These are phyloP conservation scores for Blastocystis sp. DNA, from an alignment of 352 stramenopile genomes.

Conservation along the genomic window DNA sequence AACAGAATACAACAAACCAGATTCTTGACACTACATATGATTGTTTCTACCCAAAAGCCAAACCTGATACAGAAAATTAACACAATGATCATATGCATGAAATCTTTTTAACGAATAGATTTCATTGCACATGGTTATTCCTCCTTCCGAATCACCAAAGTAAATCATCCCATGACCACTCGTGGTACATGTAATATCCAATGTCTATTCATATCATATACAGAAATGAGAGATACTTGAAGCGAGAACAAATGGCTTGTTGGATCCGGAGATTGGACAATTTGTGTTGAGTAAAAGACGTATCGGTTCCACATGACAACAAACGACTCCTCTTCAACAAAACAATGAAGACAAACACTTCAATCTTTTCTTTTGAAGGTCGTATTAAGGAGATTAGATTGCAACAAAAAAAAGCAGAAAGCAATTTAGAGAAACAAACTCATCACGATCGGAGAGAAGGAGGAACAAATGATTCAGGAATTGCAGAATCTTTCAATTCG, in stretches of 20 bases:
- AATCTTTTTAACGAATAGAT: slow-evolving; percentile 46
- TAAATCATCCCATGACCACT: not conserved
- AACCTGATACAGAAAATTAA: slow-evolving; percentile 57
- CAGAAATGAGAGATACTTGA: not conserved
- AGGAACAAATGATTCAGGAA: not conserved
- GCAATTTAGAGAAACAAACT: not conserved
- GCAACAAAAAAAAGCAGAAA: not conserved
- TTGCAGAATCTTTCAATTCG: not conserved
- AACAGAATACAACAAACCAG: slow-evolving; percentile 30
- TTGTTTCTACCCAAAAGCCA: not conserved
- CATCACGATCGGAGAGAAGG: not conserved
- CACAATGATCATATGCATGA: slow-evolving; percentile 39
- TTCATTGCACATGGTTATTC: slow-evolving; percentile 45
- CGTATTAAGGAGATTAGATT: not conserved
- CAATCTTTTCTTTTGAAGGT: not conserved
- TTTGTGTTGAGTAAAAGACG: slow-evolving; percentile 44
- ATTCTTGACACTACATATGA: slow-evolving; percentile 35
- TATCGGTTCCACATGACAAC: slow-evolving; percentile 29
- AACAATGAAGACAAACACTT: not conserved
- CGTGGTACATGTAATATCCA: slow-evolving; percentile 40
- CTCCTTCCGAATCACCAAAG: slow-evolving; percentile 59
- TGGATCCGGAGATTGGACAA: slow-evolving; percentile 44
- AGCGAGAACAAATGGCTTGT: slow-evolving; percentile 48
- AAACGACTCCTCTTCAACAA: not conserved
- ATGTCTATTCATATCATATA: not conserved